A percentile compares a stretch with the other conserved stretches of the same genome.
These are phyloP conservation scores for Penicillium crystallinum DNA, from an alignment of 495 filamentous ascomycete genomes.

Conservation along the genomic window DNA sequence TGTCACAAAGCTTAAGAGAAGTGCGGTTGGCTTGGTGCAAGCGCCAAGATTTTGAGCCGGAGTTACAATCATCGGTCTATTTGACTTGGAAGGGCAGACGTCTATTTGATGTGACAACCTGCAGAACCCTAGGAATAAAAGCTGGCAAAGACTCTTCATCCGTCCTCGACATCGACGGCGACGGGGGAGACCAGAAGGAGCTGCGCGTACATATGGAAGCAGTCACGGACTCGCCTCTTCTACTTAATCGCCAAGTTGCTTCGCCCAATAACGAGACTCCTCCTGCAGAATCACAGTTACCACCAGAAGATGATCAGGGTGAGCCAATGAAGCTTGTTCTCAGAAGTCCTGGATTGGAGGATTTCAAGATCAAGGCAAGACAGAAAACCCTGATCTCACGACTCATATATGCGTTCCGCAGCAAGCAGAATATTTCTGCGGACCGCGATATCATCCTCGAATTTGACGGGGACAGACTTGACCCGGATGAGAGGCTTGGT, in stretches of 20 bases:
- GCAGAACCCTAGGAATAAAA: constrained; percentile 57
- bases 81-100: constrained; percentile 74
- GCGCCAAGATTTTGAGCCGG: constrained; percentile 47
- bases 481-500: constrained; percentile 52
- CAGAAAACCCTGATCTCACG: constrained; percentile 51
- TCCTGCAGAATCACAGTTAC: not conserved
- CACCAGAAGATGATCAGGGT: constrained; percentile 19
- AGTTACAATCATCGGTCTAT: constrained; percentile 51
- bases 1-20: constrained; percentile 59
- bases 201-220: constrained; percentile 62
- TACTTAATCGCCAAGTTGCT: constrained; percentile 1
- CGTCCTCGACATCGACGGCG: constrained; percentile 30
- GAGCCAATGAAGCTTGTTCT: constrained; percentile 50
- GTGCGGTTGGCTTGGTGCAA: constrained; percentile 65
- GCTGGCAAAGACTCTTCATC: constrained; percentile 23
- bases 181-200: constrained; percentile 20
- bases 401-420: constrained; percentile 50
- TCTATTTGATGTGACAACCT: constrained; percentile 68
- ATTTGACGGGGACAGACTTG: constrained; percentile 78
- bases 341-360: constrained; percentile 49
- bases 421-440: constrained; percentile 35
- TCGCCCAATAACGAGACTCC: not conserved
- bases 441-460: constrained; percentile 55
- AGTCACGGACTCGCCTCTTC: constrained; percentile 53
- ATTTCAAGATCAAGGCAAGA: constrained; percentile 55